Conservation (phyloP, 208 protist genomes). For the Novymonas esmeraldas region DNA sequence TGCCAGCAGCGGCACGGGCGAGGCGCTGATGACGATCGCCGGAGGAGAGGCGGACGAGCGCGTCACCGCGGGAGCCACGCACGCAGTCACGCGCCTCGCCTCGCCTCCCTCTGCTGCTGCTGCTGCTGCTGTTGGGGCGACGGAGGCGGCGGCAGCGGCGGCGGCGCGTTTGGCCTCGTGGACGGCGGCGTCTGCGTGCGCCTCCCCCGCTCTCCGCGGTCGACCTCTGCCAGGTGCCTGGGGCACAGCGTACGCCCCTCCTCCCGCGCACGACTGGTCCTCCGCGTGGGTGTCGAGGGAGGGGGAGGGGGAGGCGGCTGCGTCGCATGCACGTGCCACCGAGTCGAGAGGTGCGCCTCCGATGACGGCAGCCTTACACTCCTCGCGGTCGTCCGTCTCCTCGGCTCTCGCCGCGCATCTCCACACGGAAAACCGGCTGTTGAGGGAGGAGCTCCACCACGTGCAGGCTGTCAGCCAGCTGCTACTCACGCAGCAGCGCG, state of each 20-base stretch:
- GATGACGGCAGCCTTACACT: too few species aligned
- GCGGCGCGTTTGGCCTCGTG: not conserved
- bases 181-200: too few species aligned
- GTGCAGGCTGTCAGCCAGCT: conserved; percentile 41
- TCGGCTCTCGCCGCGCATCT: not conserved
- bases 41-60: not conserved
- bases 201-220: too few species aligned
- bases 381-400: not conserved
- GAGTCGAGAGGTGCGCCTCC: too few species aligned
- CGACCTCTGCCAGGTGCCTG: too few species aligned
- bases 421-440: conserved; percentile 20
- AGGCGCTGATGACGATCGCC: not conserved
- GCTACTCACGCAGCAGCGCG: conserved; percentile 46
- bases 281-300: too few species aligned
- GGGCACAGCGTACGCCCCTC: too few species aligned
- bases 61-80: too few species aligned
- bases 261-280: too few species aligned
- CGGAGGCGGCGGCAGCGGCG: not conserved
- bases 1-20: not conserved
- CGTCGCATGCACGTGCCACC: not conserved
- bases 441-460: conserved; percentile 45
- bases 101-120: not conserved
- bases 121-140: too few species aligned
- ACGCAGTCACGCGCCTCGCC: conserved; percentile 18
- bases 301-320: conserved; percentile 1